phyloP scores from a whole-genome alignment of 225 moss, liverwort and hornwort species.

The Sphagnum tenellum region DNA sequence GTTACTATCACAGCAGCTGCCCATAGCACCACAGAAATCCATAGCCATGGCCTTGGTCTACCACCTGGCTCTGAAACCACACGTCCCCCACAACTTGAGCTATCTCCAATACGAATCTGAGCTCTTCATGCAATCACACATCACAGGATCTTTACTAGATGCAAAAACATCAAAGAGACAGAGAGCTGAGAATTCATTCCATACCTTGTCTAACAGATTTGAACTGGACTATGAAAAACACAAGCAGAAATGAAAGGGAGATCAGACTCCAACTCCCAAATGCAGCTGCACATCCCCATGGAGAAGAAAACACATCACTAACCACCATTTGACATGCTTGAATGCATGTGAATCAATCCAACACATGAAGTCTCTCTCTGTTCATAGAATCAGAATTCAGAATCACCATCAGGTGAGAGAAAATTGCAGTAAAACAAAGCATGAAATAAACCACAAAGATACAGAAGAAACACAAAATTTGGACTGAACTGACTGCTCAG shows the following conservation, averaged over 20 bases:
- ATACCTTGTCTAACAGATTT: conserved; percentile 65
- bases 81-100: conserved; percentile 9
- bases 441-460: not conserved
- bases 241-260: conserved; percentile 75
- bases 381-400: too few species aligned
- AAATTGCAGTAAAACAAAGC: not conserved
- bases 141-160: conserved; percentile 8
- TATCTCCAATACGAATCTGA: not conserved
- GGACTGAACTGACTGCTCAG: not conserved
- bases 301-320: not conserved
- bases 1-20: conserved; percentile 68
- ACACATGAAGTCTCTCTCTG: too few species aligned
- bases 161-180: conserved; percentile 4
- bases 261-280: conserved; percentile 88
- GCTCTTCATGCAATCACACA: too few species aligned
- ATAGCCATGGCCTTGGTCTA: conserved; percentile 58
- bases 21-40: conserved; percentile 84
- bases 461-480: not conserved
- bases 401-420: too few species aligned
- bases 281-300: conserved; percentile 47
- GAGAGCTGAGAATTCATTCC: too few species aligned
- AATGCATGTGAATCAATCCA: too few species aligned
- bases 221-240: conserved; percentile 83
- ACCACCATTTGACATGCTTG: not conserved
- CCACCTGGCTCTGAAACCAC: not conserved